Evolutionary conservation across 139 green algal species (phyloP).

Genomic region (Mychonastes homosphaera): DNA sequence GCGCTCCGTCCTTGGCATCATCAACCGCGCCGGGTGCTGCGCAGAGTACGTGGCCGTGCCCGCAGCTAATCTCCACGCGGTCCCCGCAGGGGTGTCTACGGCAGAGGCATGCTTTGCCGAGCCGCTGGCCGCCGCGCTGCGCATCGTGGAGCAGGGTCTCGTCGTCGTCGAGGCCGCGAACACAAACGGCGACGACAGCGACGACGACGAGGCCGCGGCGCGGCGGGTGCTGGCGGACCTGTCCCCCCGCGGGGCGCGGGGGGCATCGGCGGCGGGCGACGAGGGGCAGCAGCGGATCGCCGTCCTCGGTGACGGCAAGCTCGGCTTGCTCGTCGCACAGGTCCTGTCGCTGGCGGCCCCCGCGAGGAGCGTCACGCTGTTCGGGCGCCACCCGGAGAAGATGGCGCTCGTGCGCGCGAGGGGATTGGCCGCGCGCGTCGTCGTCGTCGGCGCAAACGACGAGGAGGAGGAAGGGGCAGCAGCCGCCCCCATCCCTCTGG

Average conservation of each 20-base stretch:
- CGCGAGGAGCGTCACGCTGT: constrained; percentile 21
- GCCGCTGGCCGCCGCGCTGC: constrained; percentile 58
- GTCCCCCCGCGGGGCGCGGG: too few species aligned
- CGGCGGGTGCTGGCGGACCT: not conserved
- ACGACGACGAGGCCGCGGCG: not conserved
- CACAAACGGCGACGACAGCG: not conserved
- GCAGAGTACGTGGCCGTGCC: constrained; percentile 49
- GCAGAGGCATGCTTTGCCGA: constrained; percentile 52
- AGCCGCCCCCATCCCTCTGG: too few species aligned
- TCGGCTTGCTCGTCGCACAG: constrained; percentile 48
- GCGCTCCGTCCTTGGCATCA: constrained; percentile 63
- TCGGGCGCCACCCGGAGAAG: constrained; percentile 52
- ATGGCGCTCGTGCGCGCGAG: constrained; percentile 46
- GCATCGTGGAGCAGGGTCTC: constrained; percentile 58
- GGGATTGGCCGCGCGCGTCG: constrained; percentile 4
- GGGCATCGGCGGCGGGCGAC: too few species aligned
- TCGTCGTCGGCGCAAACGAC: constrained; percentile 1
- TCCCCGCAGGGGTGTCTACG: constrained; percentile 45
- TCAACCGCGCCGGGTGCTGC: constrained; percentile 49
- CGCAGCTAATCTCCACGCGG: constrained; percentile 41
- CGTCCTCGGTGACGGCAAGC: constrained; percentile 52
- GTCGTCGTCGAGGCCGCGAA: not conserved
- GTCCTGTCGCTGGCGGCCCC: constrained; percentile 24
- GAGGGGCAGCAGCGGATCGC: not conserved
- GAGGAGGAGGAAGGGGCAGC: constrained; percentile 1